Conservation (phyloP, 352 stramenopile genomes). For the Pythium rhizo-oryzae region DNA sequence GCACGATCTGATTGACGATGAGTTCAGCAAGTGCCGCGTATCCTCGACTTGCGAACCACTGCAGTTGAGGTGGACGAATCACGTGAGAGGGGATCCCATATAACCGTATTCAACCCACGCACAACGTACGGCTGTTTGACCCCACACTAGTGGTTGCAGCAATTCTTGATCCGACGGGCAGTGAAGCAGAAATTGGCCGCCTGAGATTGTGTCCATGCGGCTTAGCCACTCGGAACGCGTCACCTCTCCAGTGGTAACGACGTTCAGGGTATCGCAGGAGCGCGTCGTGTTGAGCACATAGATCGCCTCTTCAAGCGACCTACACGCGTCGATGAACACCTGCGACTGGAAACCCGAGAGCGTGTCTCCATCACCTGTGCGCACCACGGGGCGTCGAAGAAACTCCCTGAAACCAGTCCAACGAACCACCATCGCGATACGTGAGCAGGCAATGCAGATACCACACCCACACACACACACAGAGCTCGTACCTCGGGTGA, state of each 20-base stretch:
- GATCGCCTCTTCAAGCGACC: conserved; percentile 37
- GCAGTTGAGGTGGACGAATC: background rate
- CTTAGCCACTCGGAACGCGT: conserved; percentile 35
- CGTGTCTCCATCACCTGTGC: conserved; percentile 26
- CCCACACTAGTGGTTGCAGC: conserved; percentile 28
- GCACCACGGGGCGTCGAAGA: conserved; percentile 9
- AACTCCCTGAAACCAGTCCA: conserved; percentile 24
- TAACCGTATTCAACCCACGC: background rate
- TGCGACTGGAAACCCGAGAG: conserved; percentile 49
- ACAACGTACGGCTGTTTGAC: conserved; percentile 16
- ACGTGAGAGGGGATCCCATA: background rate
- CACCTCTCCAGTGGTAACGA: background rate
- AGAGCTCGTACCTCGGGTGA: conserved; percentile 5
- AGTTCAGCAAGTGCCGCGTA: conserved; percentile 73
- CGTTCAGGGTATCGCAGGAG: conserved; percentile 67
- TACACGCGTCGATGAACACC: conserved; percentile 49
- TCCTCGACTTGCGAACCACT: conserved; percentile 66
- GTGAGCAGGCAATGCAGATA: too few relatives aligned
- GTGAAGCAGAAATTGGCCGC: conserved; percentile 52
- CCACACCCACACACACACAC: too few relatives aligned
- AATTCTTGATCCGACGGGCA: conserved; percentile 41
- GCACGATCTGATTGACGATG: conserved; percentile 77
- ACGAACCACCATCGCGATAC: background rate
- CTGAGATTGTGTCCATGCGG: conserved; percentile 54
- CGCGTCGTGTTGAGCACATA: conserved; percentile 63